Percentiles rank a stretch among this genome's conserved stretches.
Conservation (phyloP, 2,329 filamentous ascomycete species). For the Teratosphaeria pseudoeucalypti region DNA sequence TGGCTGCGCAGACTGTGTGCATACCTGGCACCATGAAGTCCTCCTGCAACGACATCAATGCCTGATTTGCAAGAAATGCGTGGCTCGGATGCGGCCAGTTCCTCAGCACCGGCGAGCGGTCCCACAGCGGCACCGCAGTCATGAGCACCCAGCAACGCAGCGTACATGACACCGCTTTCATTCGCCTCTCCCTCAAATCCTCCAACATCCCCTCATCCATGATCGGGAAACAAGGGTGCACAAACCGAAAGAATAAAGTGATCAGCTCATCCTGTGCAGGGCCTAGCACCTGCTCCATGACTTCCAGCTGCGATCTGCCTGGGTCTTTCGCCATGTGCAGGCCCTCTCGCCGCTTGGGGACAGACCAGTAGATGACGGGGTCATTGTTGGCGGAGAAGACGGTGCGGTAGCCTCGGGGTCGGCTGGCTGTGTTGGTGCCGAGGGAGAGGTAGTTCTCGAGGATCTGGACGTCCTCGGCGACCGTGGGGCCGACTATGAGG, state of each 20-base stretch:
- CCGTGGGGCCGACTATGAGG: constrained; percentile 30
- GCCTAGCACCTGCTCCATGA: constrained; percentile 32
- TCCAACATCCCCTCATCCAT: constrained; percentile 30
- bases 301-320: constrained; percentile 30
- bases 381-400: constrained; percentile 36
- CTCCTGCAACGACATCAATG: constrained; percentile 31
- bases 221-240: constrained; percentile 30
- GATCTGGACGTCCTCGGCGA: constrained; percentile 32
- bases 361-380: constrained; percentile 34
- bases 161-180: constrained; percentile 25
- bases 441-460: constrained; percentile 30
- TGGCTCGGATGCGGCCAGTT: constrained; percentile 28
- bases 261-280: constrained; percentile 13
- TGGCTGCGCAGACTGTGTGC: constrained; percentile 29
- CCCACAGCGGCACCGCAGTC: constrained; percentile 28
- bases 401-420: constrained; percentile 38
- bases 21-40: constrained; percentile 33
- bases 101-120: constrained; percentile 26
- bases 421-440: constrained; percentile 18
- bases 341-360: constrained; percentile 41
- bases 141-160: constrained; percentile 32
- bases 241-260: constrained; percentile 29
- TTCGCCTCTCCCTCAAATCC: constrained; percentile 26
- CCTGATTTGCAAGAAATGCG: constrained; percentile 33
- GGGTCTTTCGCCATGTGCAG: constrained; percentile 23